Evolutionary conservation across 371 early-diverging fungal genomes (phyloP).

Genomic region (Phascolomyces articulosus): DNA sequence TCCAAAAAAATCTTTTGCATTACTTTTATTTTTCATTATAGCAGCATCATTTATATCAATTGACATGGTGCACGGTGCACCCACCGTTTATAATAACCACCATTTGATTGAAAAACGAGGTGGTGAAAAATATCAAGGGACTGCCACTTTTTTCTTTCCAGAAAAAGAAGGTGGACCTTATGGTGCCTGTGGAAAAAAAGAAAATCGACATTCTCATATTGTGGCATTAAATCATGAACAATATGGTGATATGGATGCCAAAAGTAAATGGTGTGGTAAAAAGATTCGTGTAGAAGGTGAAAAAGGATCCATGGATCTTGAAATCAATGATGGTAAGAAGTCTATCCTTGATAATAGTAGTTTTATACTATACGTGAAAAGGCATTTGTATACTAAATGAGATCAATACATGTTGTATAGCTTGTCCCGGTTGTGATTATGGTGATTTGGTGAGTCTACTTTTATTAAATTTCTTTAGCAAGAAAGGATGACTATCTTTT

Average conservation of each 20-base stretch:
- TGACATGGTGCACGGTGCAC: slow-evolving; percentile 3
- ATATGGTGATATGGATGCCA: slow-evolving; percentile 22
- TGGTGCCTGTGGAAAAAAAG: slow-evolving; percentile 32
- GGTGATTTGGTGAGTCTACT: slow-evolving; percentile 1
- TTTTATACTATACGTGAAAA: neutral
- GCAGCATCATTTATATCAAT: no score
- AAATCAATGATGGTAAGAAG: slow-evolving; percentile 45
- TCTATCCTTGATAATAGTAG: neutral
- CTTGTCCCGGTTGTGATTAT: neutral
- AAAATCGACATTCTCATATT: slow-evolving; percentile 21
- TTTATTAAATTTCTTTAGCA: neutral
- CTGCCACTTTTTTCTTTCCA: slow-evolving; percentile 32
- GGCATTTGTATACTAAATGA: neutral
- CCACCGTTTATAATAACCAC: neutral
- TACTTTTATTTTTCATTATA: no score
- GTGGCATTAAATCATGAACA: slow-evolving; percentile 29
- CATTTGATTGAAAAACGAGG: neutral
- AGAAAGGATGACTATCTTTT: neutral
- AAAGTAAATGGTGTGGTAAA: slow-evolving; percentile 29
- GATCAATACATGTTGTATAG: neutral
- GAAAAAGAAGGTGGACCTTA: slow-evolving; percentile 24
- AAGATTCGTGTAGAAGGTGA: slow-evolving; percentile 21
- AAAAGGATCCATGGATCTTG: slow-evolving; percentile 42
- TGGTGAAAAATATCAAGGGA: slow-evolving; percentile 22
- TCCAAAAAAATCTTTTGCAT: no score